These are phyloP conservation scores for Eustoma russellianum DNA, from an alignment of 257 asterid species.

Conservation along the genomic window DNA sequence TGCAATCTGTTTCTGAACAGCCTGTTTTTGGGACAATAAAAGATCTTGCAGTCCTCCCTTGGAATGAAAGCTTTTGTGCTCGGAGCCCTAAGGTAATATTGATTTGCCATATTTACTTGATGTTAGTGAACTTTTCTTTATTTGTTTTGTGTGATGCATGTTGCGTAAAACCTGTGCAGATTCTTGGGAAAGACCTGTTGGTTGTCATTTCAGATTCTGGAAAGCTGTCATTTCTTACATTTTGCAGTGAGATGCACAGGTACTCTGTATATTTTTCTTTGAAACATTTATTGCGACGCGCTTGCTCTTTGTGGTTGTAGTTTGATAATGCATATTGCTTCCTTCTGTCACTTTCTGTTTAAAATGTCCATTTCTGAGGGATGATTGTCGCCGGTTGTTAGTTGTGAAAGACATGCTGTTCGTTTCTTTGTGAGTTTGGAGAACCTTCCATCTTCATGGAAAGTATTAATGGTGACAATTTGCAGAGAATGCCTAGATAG, in stretches of 20 bases:
- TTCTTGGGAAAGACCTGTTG: constrained; percentile 59
- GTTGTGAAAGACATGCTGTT: too few relatives aligned
- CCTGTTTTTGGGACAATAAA: constrained; percentile 88
- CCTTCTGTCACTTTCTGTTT: background rate
- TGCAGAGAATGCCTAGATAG: too few relatives aligned
- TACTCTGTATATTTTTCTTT: constrained; percentile 16
- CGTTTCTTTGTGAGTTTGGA: too few relatives aligned
- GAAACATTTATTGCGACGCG: constrained; percentile 7
- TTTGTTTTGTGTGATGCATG: constrained; percentile 8
- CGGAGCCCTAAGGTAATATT: constrained; percentile 53
- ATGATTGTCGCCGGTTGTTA: too few relatives aligned
- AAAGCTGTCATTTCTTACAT: constrained; percentile 78
- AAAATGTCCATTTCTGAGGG: too few relatives aligned
- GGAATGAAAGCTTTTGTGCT: constrained; percentile 52
- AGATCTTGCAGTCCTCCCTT: constrained; percentile 80
- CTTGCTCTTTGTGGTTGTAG: background rate
- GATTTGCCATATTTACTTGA: background rate
- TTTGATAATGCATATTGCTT: background rate
- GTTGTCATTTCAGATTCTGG: constrained; percentile 93
- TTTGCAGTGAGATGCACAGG: constrained; percentile 96
- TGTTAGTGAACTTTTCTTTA: background rate
- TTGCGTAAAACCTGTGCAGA: constrained; percentile 34
- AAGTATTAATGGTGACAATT: too few relatives aligned
- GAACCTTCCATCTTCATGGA: too few relatives aligned
- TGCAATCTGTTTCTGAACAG: constrained; percentile 82